Evolutionary conservation across 2,329 filamentous ascomycete species (phyloP), one percentile per base, ranked within the genome.

Genomic region (Biscogniauxia mediterranea): DNA sequence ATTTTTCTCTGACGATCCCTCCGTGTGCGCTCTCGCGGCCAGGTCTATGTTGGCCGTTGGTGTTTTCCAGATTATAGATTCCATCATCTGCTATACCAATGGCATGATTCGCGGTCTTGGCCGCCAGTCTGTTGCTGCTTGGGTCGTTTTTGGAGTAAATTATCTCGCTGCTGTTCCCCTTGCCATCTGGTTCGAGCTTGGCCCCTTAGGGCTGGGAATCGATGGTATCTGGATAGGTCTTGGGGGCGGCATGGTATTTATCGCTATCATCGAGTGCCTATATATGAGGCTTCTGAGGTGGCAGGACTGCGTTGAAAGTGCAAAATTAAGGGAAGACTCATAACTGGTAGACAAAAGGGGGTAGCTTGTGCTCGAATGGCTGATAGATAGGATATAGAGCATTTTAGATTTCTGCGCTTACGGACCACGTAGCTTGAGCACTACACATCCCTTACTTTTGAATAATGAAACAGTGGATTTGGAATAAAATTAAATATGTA

Each of bases 101-200:
- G 76, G 77, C 17, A 65, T 77, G 61, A 69, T 79, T 19, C 73
- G 77, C 5, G 77, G 77, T 15, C 71, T 79, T 4, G 77, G 76
- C 0, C 70, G 71, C n/a, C 77, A 78, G 58, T 71, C 69, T 9
- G 61, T 77, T 2, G 76, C 75, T 5, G 77, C 74, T 2, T 76
- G 70, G 63, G 69, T 77, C 3, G 75, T 76, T 0, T 72, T 76
- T 2, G 62, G 60, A 1, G 70, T 77, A 23, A 77, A 78, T 57
- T 79, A 78, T 61, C 61, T 74, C n/a, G 73, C 62, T 11, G 75
- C 76, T 1, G 74, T 79, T 5, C 77, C 77, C 0, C 38, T 77
- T 25, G 74, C 77, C 1, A 70, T 77, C 6, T 78, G 75, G 75
- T 66, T 77, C 11, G 76, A 76, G 60, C 58, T 78, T 2, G 75